These are phyloP conservation scores for Bauhinia variegata DNA, from an alignment of 306 rosid species.

Conservation along the genomic window DNA sequence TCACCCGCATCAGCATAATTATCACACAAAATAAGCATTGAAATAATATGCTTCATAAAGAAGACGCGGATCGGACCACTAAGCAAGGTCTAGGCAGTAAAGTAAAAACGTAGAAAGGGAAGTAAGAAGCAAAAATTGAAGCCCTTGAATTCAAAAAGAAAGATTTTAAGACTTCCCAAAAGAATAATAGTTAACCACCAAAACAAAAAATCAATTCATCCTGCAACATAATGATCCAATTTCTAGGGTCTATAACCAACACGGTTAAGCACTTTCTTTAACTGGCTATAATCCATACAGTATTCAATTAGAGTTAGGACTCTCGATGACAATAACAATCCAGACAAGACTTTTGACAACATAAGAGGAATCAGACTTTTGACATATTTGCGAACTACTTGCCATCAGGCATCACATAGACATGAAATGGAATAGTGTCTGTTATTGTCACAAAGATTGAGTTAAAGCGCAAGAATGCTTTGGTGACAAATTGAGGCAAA, in stretches of 20 bases:
- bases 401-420: neutral
- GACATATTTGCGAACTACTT: neutral
- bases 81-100: neutral
- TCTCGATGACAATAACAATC: neutral
- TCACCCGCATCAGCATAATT: neutral
- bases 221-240: neutral
- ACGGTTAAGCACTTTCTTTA: neutral
- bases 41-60: neutral
- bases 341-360: too few species aligned
- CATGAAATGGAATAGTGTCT: neutral
- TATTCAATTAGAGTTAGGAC: neutral
- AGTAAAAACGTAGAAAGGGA: neutral
- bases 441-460: neutral
- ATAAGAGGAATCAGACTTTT: neutral
- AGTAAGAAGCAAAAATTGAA: neutral
- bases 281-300: neutral
- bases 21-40: neutral
- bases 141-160: neutral
- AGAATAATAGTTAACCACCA: neutral
- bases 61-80: slow-evolving; percentile 10
- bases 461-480: neutral
- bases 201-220: neutral
- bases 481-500: neutral
- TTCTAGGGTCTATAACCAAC: neutral
- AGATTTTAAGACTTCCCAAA: neutral